Evolutionary conservation across 495 filamentous ascomycete genomes (phyloP), one percentile per base, ranked within the genome.

Genomic region (Neurospora tetrasperma): DNA sequence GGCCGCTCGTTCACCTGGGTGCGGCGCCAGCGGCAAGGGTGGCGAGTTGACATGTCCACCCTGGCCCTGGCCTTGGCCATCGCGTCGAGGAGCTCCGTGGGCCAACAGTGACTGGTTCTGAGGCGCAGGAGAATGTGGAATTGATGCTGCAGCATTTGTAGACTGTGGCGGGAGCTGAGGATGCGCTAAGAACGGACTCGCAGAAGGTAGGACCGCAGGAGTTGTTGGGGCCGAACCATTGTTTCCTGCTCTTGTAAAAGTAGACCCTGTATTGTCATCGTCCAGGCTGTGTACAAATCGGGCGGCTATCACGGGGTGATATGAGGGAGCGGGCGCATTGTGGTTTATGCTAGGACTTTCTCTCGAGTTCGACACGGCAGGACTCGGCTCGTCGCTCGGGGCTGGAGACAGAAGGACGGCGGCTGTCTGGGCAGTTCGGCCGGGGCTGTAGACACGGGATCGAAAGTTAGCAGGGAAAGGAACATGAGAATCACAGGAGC

Each of bases 371-470:
- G 79, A 77, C 11, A 79, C 48, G 70, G 74, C 78, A 41, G 84
- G 84, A 73, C 84, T 87, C 23, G 82, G 82, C 69, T 87, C 87
- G 73, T 88, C 84, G 77, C 85, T 89, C 4, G 86, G 84, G 20
- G 86, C 83, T 48, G 88, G 88, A 16, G 88, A 89, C 1, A 85
- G 88, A 54, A 88, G 82, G 35, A 87, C 77, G 46, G 66, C 59
- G 62, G 71, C 75, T 42, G 74, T 78, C 70, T 66, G 54, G 54
- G 54, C 54, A 66, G 54, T 66, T 35, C 27, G 54, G 23, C 54
- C 54, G 54, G 54, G 5, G 7, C 54, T 66, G 54, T 66, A 35
- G 54, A 66, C 7, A 35, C 54, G 54, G 14, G 27, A 66, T 66
- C 27, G 14, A 35, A 66, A 0, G 27, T 66, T 66, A 66, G 54